Evolutionary conservation across 805 yeast genomes (phyloP).

Genomic region (Yarrowia porcina): DNA sequence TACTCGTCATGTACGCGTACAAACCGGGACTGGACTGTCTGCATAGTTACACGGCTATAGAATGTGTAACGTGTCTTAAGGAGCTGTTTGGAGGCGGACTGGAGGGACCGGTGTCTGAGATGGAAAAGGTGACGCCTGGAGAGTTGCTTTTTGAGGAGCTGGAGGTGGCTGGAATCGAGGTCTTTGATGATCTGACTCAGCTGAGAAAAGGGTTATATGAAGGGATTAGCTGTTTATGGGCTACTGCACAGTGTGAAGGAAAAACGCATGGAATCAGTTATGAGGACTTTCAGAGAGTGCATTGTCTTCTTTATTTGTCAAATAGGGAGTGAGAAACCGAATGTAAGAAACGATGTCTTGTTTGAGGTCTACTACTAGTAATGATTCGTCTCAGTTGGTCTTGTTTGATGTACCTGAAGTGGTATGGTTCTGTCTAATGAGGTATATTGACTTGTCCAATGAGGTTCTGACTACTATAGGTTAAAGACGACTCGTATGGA

Average conservation of each 20-base stretch:
- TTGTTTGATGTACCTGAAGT: no score
- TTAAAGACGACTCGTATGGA: no score
- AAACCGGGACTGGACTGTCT: background rate
- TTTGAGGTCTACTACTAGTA: no score
- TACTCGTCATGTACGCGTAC: background rate
- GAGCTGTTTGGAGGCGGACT: background rate
- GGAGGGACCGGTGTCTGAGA: background rate
- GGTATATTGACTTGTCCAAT: no score
- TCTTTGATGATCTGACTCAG: background rate
- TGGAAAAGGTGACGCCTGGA: background rate
- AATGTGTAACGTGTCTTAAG: background rate
- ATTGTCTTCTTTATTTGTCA: background rate
- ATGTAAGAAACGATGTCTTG: no score
- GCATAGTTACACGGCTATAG: background rate
- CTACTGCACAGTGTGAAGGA: background rate
- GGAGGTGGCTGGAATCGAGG: background rate
- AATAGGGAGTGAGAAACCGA: background rate
- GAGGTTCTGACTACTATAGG: no score
- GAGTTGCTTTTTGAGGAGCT: constrained; percentile 13
- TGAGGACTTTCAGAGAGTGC: background rate
- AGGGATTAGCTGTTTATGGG: background rate
- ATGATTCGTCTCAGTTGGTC: no score
- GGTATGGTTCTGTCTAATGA: no score
- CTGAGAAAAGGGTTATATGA: background rate
- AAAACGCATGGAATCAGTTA: background rate